These are phyloP conservation scores for Ophiostoma ips DNA, from an alignment of 2,329 filamentous ascomycete genomes.

Conservation along the genomic window DNA sequence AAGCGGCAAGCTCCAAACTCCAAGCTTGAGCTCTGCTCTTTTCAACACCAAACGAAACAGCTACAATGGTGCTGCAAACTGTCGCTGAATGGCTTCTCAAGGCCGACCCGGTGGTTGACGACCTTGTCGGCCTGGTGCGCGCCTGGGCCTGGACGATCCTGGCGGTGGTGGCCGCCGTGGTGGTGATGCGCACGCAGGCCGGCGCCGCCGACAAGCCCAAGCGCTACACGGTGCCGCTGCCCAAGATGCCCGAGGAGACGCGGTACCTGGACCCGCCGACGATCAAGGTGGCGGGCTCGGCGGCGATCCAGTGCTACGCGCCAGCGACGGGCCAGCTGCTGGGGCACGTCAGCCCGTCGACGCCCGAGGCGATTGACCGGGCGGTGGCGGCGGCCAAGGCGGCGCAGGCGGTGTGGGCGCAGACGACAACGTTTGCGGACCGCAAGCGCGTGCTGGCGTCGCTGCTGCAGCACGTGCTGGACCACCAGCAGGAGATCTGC, in stretches of 20 bases:
- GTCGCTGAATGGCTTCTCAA: slow-evolving; percentile 3
- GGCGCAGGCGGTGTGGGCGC: slow-evolving; percentile 68
- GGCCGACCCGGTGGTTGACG: slow-evolving; percentile 2
- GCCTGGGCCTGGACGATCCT: slow-evolving; percentile 8
- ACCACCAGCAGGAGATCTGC: slow-evolving; percentile 80
- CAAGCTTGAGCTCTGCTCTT: background rate
- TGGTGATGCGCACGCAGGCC: slow-evolving; percentile 18
- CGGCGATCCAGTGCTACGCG: slow-evolving; percentile 69
- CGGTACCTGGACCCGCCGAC: slow-evolving; percentile 18
- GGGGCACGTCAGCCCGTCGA: slow-evolving; percentile 64
- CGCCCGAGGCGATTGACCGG: slow-evolving; percentile 62
- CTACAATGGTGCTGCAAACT: slow-evolving; percentile 6
- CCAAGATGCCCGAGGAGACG: slow-evolving; percentile 45
- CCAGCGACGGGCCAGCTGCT: slow-evolving; percentile 81
- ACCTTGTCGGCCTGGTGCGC: background rate
- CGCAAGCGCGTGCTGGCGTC: slow-evolving; percentile 68
- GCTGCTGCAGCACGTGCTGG: slow-evolving; percentile 68
- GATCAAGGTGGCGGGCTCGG: slow-evolving; percentile 41
- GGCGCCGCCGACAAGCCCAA: slow-evolving; percentile 26
- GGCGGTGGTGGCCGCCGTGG: background rate
- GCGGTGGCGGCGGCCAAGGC: slow-evolving; percentile 57
- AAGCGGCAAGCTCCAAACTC: background rate
- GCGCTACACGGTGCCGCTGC: slow-evolving; percentile 46
- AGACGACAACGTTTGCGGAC: slow-evolving; percentile 60
- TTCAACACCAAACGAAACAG: background rate